phyloP scores from a whole-genome alignment of 2,329 filamentous ascomycete genomes.

The Myotisia sp. region DNA sequence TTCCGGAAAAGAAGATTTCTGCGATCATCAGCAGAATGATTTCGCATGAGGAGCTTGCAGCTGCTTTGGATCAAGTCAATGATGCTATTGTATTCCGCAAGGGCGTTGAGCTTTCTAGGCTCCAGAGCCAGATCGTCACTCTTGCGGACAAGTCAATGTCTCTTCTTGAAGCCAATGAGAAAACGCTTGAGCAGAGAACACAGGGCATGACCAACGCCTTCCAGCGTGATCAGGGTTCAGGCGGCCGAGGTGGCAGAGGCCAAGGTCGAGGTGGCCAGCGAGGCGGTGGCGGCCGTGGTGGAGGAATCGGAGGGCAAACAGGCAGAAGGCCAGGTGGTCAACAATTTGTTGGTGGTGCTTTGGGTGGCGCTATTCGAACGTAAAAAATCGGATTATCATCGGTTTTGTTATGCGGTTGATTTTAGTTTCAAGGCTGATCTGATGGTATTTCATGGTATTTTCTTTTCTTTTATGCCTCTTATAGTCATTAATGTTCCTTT shows the following conservation, averaged over 20 bases:
- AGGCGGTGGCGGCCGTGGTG: constrained; percentile 25
- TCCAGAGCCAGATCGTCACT: constrained; percentile 88
- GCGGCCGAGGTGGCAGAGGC: constrained; percentile 49
- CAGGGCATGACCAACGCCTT: constrained; percentile 92
- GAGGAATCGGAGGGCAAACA: constrained; percentile 27
- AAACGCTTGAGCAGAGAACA: constrained; percentile 90
- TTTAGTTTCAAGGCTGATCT: no score
- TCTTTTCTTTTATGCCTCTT: no score
- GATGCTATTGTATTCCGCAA: constrained; percentile 97
- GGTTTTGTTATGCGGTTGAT: no score
- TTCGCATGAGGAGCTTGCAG: constrained; percentile 92
- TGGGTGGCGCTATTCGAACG: constrained; percentile 38
- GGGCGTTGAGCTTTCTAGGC: constrained; percentile 89
- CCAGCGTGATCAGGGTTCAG: constrained; percentile 75
- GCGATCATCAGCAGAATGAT: constrained; percentile 99
- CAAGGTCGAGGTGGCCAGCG: constrained; percentile 41
- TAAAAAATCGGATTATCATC: no score
- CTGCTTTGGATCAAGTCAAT: constrained; percentile 94
- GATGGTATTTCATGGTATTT: no score
- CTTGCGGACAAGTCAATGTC: constrained; percentile 91
- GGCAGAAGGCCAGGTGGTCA: constrained; percentile 35
- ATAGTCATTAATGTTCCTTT: no score
- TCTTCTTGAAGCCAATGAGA: constrained; percentile 93
- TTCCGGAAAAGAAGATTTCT: constrained; percentile 77
- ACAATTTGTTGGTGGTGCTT: constrained; percentile 37